Conservation (phyloP, 768 basidiomycete species). For the Peribolospora kevripleyi region DNA sequence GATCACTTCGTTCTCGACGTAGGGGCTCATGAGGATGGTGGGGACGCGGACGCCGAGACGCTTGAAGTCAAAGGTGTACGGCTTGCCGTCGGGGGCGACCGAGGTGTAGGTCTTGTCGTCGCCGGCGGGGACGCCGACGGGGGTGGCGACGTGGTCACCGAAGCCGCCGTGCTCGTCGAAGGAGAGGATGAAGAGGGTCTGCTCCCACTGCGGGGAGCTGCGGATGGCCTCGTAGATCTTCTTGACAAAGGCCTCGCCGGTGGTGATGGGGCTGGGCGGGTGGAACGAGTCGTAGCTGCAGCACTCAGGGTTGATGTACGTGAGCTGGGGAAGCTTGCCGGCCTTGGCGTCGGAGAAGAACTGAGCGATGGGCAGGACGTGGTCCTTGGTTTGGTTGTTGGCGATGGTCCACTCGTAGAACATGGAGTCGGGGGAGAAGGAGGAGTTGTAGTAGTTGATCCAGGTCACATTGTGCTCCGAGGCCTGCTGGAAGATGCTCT, state of each 20-base stretch:
- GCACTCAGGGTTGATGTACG: slow-evolving; percentile 3
- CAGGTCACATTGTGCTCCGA: slow-evolving; percentile 2
- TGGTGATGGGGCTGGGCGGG: slow-evolving; percentile 14
- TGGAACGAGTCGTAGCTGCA: slow-evolving; percentile 6
- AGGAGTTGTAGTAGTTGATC: slow-evolving; percentile 3
- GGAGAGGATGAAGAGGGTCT: slow-evolving; percentile 18
- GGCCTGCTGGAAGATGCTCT: slow-evolving; percentile 16
- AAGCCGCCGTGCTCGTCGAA: slow-evolving; percentile 21
- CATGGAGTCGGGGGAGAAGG: slow-evolving; percentile 1
- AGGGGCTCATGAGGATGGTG: slow-evolving; percentile 1
- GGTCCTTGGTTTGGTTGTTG: background rate
- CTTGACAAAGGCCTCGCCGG: slow-evolving; percentile 18
- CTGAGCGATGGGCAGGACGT: slow-evolving; percentile 2
- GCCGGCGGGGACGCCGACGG: slow-evolving; percentile 13
- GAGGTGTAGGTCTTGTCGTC: slow-evolving; percentile 18
- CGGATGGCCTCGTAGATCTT: slow-evolving; percentile 19
- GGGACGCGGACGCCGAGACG: slow-evolving; percentile 19
- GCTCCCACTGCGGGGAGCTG: slow-evolving; percentile 16
- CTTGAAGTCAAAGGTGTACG: slow-evolving; percentile 14
- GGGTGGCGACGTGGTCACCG: slow-evolving; percentile 20
- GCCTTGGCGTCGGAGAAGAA: slow-evolving; percentile 3
- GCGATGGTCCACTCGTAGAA: slow-evolving; percentile 3
- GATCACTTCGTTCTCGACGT: background rate
- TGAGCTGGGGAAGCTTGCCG: slow-evolving; percentile 11
- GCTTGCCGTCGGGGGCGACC: slow-evolving; percentile 13